Percentiles rank a stretch among this genome's conserved stretches.
These are phyloP conservation scores for Dactylis glomerata DNA, from an alignment of 176 grass and related monocot species.

Conservation along the genomic window DNA sequence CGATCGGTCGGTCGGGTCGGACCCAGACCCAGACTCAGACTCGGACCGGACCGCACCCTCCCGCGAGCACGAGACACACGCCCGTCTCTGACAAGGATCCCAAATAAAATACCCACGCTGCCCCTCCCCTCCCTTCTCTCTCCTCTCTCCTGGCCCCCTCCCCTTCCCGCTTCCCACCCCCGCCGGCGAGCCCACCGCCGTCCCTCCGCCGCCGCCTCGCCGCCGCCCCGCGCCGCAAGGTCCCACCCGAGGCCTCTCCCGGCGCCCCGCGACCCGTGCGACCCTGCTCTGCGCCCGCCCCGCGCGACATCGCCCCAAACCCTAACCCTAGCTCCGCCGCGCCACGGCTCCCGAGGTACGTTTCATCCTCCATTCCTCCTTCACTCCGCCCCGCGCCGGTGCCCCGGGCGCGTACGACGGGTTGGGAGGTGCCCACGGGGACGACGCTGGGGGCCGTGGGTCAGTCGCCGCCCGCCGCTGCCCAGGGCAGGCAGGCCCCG, in stretches of 20 bases:
- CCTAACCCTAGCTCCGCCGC: conserved; percentile 54
- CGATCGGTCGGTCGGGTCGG: neutral
- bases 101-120: neutral
- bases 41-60: neutral
- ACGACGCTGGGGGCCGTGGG: neutral
- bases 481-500: neutral
- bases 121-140: neutral
- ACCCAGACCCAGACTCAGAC: neutral
- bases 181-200: conserved; percentile 13
- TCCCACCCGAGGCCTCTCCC: neutral
- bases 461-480: neutral
- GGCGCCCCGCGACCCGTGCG: neutral
- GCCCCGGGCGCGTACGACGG: neutral
- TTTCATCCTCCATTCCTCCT: neutral
- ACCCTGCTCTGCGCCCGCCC: neutral
- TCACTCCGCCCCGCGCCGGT: neutral
- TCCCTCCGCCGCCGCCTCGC: neutral
- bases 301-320: conserved; percentile 24
- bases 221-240: neutral
- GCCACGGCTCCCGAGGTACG: conserved; percentile 16
- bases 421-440: neutral
- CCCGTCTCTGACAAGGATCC: neutral
- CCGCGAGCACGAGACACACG: neutral
- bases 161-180: conserved; percentile 10
- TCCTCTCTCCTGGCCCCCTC: conserved; percentile 20